phyloP scores from a whole-genome alignment of 73 alveolate genomes.

The Effrenium voratum region DNA sequence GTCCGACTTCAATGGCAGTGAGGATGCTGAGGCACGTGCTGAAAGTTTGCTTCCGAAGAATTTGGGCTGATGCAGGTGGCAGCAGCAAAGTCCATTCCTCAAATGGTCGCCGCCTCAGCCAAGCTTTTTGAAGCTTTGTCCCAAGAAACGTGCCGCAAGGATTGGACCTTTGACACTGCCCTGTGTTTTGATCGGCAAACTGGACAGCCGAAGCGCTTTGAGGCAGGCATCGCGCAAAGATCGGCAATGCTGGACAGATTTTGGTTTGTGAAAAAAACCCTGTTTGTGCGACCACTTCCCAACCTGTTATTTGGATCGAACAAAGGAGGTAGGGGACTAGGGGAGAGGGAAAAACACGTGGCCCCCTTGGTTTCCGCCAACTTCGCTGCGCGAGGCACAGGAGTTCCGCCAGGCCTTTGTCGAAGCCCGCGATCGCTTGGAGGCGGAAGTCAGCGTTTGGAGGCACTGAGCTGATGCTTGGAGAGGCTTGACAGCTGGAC shows the following conservation, averaged over 20 bases:
- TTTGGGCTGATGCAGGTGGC: not conserved
- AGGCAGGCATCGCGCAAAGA: not conserved
- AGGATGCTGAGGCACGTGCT: slow-evolving; percentile 12
- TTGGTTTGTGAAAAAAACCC: not conserved
- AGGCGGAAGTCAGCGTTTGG: too few relatives aligned
- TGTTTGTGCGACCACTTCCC: not conserved
- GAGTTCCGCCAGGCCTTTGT: slow-evolving; percentile 1
- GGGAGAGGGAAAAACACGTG: too few relatives aligned
- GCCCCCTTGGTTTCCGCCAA: not conserved
- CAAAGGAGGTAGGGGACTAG: too few relatives aligned
- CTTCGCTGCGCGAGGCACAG: not conserved
- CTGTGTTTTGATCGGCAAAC: slow-evolving; percentile 41
- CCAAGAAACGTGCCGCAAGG: not conserved
- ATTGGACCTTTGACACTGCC: slow-evolving; percentile 62
- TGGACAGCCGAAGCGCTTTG: slow-evolving; percentile 24
- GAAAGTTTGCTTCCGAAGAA: not conserved
- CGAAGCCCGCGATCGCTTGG: not conserved
- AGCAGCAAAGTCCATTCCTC: not conserved
- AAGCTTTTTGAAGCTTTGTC: not conserved
- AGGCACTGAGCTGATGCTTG: too few relatives aligned
- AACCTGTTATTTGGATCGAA: not conserved
- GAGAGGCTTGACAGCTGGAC: too few relatives aligned
- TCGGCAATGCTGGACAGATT: not conserved
- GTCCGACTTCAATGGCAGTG: slow-evolving; percentile 11
- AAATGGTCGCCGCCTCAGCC: slow-evolving; percentile 14